A percentile compares a stretch with the other conserved stretches of the same genome.
Evolutionary conservation across 208 protist genomes (phyloP).

Genomic region (Leishmania tropica): DNA sequence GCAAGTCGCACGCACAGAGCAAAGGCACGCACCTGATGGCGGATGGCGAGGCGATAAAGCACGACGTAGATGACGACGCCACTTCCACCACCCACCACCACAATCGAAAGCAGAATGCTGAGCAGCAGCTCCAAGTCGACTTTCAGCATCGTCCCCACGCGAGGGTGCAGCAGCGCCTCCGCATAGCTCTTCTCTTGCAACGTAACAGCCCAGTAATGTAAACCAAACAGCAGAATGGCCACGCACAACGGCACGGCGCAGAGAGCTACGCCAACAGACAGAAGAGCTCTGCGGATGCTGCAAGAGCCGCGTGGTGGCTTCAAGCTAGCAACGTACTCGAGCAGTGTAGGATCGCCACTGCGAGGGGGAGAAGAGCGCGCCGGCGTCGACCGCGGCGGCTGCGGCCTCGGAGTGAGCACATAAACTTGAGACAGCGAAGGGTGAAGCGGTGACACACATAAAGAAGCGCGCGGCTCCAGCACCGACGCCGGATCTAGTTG

Average conservation of each 20-base stretch:
- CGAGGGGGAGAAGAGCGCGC: background rate
- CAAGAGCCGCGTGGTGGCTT: background rate
- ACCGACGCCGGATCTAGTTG: background rate
- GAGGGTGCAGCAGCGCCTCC: background rate
- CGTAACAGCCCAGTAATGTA: slow-evolving; percentile 49
- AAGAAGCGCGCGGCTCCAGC: background rate
- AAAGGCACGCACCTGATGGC: slow-evolving; percentile 18
- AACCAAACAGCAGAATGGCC: slow-evolving; percentile 33
- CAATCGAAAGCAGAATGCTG: slow-evolving; percentile 6
- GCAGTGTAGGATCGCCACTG: background rate
- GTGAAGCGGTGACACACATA: slow-evolving; percentile 1
- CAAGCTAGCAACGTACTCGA: slow-evolving; percentile 15
- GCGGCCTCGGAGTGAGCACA: background rate
- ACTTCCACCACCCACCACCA: slow-evolving; percentile 20
- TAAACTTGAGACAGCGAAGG: background rate
- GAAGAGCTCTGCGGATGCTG: slow-evolving; percentile 6
- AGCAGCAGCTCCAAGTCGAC: slow-evolving; percentile 27
- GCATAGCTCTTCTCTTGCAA: slow-evolving; percentile 15
- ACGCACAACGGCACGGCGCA: slow-evolving; percentile 27
- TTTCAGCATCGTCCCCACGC: slow-evolving; percentile 24
- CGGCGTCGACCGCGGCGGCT: background rate
- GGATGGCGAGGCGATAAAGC: slow-evolving; percentile 19
- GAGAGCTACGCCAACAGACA: slow-evolving; percentile 12
- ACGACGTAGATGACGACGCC: slow-evolving; percentile 10
- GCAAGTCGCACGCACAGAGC: slow-evolving; percentile 16